phyloP scores from a whole-genome alignment of 495 filamentous ascomycete genomes.

The Talaromyces trachyspermus region DNA sequence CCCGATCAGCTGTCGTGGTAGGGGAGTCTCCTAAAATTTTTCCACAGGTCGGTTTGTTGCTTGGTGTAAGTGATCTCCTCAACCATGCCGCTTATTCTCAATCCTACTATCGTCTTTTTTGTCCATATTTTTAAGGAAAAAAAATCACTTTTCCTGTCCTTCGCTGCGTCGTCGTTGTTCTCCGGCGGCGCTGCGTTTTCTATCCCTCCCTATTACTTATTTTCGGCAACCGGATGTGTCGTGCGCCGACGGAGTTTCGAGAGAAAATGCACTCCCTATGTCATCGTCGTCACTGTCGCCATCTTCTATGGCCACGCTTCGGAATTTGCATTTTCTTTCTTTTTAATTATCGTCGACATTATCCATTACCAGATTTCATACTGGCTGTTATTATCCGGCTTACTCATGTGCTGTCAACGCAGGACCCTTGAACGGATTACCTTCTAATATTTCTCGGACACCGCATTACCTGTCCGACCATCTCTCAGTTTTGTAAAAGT shows the following conservation, averaged over 20 bases:
- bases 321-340: neutral
- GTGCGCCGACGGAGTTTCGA: neutral
- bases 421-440: neutral
- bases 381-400: neutral
- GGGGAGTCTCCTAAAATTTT: conserved; percentile 6
- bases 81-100: too few species aligned
- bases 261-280: conserved; percentile 1
- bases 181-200: neutral
- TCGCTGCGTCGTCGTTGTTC: neutral
- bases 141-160: too few species aligned
- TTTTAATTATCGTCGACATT: neutral
- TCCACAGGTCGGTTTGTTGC: neutral
- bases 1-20: conserved; percentile 4
- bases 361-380: too few species aligned
- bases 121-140: too few species aligned
- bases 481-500: neutral
- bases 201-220: conserved; percentile 5
- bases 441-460: neutral
- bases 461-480: neutral
- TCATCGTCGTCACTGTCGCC: conserved; percentile 5
- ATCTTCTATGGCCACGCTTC: neutral
- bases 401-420: neutral
- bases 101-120: too few species aligned
- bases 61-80: conserved; percentile 1
- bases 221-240: conserved; percentile 4